Percentiles rank a stretch among this genome's conserved stretches.
phyloP scores from a whole-genome alignment of 257 asterid species.

The Striga asiatica region DNA sequence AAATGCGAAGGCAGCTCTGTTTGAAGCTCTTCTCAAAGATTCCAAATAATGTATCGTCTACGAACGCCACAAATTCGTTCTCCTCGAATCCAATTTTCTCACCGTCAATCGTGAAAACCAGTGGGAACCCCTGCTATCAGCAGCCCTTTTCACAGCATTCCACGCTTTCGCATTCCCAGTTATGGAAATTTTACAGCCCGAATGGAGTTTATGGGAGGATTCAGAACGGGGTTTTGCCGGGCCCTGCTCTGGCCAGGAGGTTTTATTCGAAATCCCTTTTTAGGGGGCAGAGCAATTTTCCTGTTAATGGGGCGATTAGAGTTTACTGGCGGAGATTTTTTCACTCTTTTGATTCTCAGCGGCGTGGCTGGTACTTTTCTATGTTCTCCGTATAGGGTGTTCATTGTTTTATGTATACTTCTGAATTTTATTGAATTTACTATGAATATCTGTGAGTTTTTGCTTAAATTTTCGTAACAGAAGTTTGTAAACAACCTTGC shows the following conservation, averaged over 20 bases:
- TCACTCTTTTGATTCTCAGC: conserved; percentile 32
- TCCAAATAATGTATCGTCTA: conserved; percentile 16
- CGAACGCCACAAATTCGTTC: conserved; percentile 3
- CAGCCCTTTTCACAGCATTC: conserved; percentile 12
- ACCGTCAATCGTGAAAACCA: conserved; percentile 3
- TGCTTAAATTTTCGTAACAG: no score
- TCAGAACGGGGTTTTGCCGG: conserved; percentile 15
- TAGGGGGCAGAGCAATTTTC: conserved; percentile 19
- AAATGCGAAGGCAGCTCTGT: conserved; percentile 31
- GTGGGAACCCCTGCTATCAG: conserved; percentile 13
- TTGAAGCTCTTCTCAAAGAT: conserved; percentile 25
- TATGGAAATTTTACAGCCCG: conserved; percentile 8
- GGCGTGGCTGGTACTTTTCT: conserved; percentile 28
- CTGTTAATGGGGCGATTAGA: conserved; percentile 12
- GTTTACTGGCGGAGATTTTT: conserved; percentile 13
- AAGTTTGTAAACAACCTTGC: no score
- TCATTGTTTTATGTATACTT: not conserved
- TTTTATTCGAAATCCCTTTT: conserved; percentile 13
- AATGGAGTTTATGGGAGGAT: conserved; percentile 19
- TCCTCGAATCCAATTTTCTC: not conserved
- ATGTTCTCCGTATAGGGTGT: not conserved
- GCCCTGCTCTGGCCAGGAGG: conserved; percentile 13
- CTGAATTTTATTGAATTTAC: no score
- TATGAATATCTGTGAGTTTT: no score
- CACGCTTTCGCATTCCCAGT: conserved; percentile 20